Base-by-base conservation (phyloP, 2,329 filamentous ascomycete genomes). In the Plectosphaerella plurivora region DNA sequence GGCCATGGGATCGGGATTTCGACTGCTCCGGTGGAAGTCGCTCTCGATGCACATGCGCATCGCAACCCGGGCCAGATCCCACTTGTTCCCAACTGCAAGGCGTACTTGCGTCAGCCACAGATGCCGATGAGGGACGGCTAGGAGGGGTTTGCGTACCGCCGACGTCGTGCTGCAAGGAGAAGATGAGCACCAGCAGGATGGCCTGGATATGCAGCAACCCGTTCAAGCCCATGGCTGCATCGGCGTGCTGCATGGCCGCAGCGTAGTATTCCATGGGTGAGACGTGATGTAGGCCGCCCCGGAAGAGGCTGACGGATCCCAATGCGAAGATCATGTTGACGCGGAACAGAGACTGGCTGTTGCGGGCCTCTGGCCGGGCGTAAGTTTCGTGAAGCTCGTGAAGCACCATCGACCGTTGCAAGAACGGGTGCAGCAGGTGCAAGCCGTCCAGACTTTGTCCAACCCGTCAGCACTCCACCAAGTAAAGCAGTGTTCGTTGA, bases 41-140 rank as follows among this genome's bases (percentile, higher is more conserved):
- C 35, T 48, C 18, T 39, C 46, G 16, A 48, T 37, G 15, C 46
- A 48, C 16, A 48, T 48, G 18, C 46, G 18, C 46, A 48, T 48
- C 10, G 46, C 46, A 12, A 48, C 46, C 10, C 46, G 24, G 9
- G 35, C 46, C 22, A 48, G 46, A n/a, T 48, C 46, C 46, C 46
- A 48, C 33, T 48, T 48, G n/a, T 25, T 48, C 9, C 46, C 46
- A 5, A 48, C 46, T 48, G 28, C n/a, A 8, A 5, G 22, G 22
- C 22, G 22, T 22, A 36, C 7, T 16, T n/a, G 24, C 8, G 46
- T 48, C 25, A 48, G 35, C 15, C 22, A 22, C 22, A 22, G 22
- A 22, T 22, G 7, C n/a, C 33, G 11, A 36, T 7, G n/a, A 20
- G 16, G 8, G 11, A 12, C 4, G 35, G 35, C n/a, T 14, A 47